Evolutionary conservation across 257 asterid genomes (phyloP), one percentile per base, ranked within the genome.

Genomic region (Solanum medicagineum): DNA sequence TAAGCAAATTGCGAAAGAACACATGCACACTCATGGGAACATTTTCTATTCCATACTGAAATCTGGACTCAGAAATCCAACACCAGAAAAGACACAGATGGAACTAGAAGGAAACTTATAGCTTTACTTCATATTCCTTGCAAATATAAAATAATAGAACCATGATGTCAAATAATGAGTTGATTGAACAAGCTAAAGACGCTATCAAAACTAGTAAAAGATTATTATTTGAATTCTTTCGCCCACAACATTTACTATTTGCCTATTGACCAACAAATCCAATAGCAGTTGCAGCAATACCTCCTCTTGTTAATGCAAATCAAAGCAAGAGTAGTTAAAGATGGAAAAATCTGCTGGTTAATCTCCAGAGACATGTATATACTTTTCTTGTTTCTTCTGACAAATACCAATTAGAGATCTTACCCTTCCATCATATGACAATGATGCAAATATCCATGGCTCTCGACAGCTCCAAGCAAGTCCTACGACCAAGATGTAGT

Each of bases 391-490:
- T 69, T 81, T 85, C 15, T 47, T 32, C 32, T 13, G n/a, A 45
- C 22, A 55, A 24, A 53, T 51, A 51, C 83, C 47, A 56, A 24
- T 26, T 40, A 85, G 85, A 42, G 88, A 19, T 88, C 95, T 90
- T 91, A 97, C 98, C 95, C 99, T 92, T 84, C 99, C 98, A 90
- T 97, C 99, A 89, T 95, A 97, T 81, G 99, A 97, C 88, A 97
- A 86, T 49, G 98, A 97, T 29, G 99, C 98, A 91, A 95, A 97
- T 83, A 94, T 91, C 97, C 98, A 95, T 81, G 99, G 99, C 86
- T 95, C 98, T 56, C 98, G 95, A 88, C 90, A 93, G 86, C 99
- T 97, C 99, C 99, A 97, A 80, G 95, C 92, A 81, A 95, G 94
- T 79, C 98, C 98, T 97, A 91, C 73, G 87, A 83, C 85, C 47